These are phyloP conservation scores for Pisolithus albus DNA, from an alignment of 768 basidiomycete genomes.

Conservation along the genomic window DNA sequence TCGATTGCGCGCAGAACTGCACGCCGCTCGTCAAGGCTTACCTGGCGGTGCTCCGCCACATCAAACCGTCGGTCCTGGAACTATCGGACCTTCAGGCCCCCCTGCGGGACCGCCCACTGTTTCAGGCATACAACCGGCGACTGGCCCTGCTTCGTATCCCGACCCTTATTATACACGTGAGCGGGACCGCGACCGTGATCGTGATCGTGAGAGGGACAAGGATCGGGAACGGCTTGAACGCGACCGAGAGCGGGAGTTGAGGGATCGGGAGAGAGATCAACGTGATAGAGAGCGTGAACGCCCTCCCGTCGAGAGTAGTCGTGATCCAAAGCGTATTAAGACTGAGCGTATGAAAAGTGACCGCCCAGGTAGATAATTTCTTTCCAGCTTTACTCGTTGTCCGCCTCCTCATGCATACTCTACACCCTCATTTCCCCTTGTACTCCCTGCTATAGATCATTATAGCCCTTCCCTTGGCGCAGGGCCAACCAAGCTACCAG, in stretches of 20 bases:
- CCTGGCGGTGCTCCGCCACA: conserved; percentile 32
- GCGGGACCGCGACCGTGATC: conserved; percentile 33
- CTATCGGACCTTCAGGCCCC: conserved; percentile 28
- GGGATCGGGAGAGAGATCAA: conserved; percentile 24
- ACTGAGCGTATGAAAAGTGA: conserved; percentile 42
- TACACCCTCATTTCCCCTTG: conserved; percentile 16
- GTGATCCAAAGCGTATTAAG: conserved; percentile 60
- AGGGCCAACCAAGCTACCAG: conserved; percentile 33
- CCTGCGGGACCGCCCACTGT: conserved; percentile 26
- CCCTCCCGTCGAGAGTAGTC: conserved; percentile 32
- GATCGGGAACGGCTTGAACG: conserved; percentile 31
- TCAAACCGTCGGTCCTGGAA: conserved; percentile 27
- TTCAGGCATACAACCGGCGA: conserved; percentile 23
- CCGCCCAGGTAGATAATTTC: conserved; percentile 34
- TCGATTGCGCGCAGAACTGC: conserved; percentile 63
- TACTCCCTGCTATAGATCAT: conserved; percentile 24
- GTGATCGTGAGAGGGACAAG: conserved; percentile 34
- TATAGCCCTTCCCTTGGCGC: conserved; percentile 33
- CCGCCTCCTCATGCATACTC: conserved; percentile 29
- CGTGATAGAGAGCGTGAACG: conserved; percentile 37
- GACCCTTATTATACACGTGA: conserved; percentile 35
- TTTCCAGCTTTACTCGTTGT: conserved; percentile 20
- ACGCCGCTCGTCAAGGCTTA: conserved; percentile 39
- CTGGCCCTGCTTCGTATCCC: conserved; percentile 27
- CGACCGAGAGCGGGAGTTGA: conserved; percentile 33